Conservation (phyloP, 2,329 filamentous ascomycete genomes). For the Chaetomium globosum region DNA sequence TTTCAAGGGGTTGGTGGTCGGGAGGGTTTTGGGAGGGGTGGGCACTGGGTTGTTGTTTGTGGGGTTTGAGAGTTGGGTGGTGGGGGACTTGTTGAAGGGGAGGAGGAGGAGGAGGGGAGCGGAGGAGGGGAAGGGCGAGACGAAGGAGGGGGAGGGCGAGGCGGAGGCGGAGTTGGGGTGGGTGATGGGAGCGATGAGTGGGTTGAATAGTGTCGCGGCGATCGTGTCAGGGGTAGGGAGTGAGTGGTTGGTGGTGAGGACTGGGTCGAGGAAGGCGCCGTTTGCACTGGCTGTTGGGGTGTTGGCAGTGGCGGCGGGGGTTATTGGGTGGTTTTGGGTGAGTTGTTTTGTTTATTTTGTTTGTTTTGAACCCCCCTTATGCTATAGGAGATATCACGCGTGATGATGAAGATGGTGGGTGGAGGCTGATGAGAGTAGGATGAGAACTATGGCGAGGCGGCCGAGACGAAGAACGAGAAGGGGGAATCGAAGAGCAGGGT, state of each 20-base stretch:
- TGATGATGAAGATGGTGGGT: neutral
- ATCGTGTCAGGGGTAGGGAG: neutral
- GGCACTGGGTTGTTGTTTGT: constrained; percentile 6
- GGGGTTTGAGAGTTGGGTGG: constrained; percentile 12
- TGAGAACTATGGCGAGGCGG: constrained; percentile 52
- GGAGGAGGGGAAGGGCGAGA: neutral
- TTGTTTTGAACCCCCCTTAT: neutral
- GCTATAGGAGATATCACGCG: no score
- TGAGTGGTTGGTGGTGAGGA: neutral
- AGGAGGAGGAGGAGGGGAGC: neutral
- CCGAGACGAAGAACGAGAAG: neutral
- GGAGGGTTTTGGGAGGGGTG: neutral
- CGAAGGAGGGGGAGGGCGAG: neutral
- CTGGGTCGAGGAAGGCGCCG: constrained; percentile 9
- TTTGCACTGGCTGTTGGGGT: constrained; percentile 1
- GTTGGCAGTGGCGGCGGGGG: constrained; percentile 4
- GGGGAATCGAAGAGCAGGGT: neutral
- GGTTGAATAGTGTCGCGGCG: constrained; percentile 6
- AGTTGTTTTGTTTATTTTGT: neutral
- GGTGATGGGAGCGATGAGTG: constrained; percentile 6
- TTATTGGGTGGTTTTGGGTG: constrained; percentile 10
- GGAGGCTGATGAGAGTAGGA: neutral
- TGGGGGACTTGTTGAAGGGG: neutral
- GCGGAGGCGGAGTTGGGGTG: neutral
- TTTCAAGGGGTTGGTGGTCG: neutral